Evolutionary conservation across 2,329 filamentous ascomycete species (phyloP), one percentile per base, ranked within the genome.

Genomic region (Pseudocercospora fuligena): DNA sequence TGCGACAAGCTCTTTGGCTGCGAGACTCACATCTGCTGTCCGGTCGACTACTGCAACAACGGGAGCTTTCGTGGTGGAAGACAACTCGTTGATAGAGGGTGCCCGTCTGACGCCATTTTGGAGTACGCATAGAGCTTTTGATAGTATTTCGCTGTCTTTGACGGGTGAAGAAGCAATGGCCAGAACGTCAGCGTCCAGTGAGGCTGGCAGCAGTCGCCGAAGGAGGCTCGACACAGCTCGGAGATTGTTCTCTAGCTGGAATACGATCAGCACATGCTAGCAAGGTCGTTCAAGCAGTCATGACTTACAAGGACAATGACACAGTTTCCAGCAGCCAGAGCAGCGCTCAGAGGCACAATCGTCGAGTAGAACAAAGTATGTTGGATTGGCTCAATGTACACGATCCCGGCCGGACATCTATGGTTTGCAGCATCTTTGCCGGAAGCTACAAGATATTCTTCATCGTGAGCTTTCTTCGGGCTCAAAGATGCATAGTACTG

Each of bases 1-100:
- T 0, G 78, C 79, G 0, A 85, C 82, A 0, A 90, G 78, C 1
- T 82, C 80, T 63, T 81, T 77, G 0, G 88, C 88, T 0, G 88
- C 87, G 2, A 76, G 72, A 5, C 80, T 73, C 1, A 90, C 67
- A 68, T 89, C 80, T 11, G 86, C 86, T 2, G 85, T 86, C 21
- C 88, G 82, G 72, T 90, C 88, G 1, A 90, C 87, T 0, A 91
- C 73, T 0, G 87, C 87, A 4, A 89, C 75, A 1, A 80, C 79
- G 12, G 79, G 78, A 9, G 75, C 74, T 1, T 70, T 63, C 0
- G 77, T 65, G 0, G 72, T 73, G 0, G 83, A 81, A 27, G 75
- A 72, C 1, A 82, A 73, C 63, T 80, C 78, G 6, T 75, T 76
- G 63, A 43, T 64, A 46, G 11, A 66, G 5, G 72, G 67, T 16